Evolutionary conservation across 2,329 filamentous ascomycete species (phyloP).

Genomic region (Neonectria ditissima): DNA sequence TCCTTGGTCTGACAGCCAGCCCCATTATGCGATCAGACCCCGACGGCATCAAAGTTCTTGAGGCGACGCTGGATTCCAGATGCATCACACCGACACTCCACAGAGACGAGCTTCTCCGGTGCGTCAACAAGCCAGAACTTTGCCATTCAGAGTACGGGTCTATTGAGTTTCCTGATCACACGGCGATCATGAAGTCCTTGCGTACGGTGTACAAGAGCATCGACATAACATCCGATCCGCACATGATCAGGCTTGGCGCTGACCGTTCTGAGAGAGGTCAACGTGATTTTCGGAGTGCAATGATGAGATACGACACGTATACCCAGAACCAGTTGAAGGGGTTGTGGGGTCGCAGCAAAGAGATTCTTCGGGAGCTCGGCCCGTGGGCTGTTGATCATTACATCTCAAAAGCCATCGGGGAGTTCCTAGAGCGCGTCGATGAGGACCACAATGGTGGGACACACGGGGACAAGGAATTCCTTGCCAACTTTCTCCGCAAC

Average conservation of each 20-base stretch:
- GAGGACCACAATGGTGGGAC: conserved; percentile 56
- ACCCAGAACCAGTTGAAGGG: conserved; percentile 66
- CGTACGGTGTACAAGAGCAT: conserved; percentile 55
- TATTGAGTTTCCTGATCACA: conserved; percentile 31
- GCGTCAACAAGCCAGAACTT: conserved; percentile 75
- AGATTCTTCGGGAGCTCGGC: conserved; percentile 70
- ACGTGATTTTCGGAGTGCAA: conserved; percentile 52
- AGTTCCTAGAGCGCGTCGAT: conserved; percentile 45
- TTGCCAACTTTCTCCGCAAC: conserved; percentile 59
- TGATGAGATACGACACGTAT: conserved; percentile 62
- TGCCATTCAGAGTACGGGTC: conserved; percentile 49
- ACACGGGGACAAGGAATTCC: conserved; percentile 66
- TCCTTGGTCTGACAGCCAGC: conserved; percentile 85
- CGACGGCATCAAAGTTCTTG: conserved; percentile 70
- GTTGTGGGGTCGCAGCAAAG: conserved; percentile 62
- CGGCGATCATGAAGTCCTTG: conserved; percentile 59
- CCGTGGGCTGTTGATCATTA: conserved; percentile 77
- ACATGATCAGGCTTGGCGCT: conserved; percentile 60
- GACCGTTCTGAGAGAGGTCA: conserved; percentile 56
- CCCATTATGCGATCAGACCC: conserved; percentile 73
- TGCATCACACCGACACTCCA: conserved; percentile 77
- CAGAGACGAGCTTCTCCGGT: conserved; percentile 74
- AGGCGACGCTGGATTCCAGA: conserved; percentile 75
- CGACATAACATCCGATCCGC: conserved; percentile 72
- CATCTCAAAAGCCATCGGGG: conserved; percentile 62